Evolutionary conservation across 1,284 basidiomycete species (phyloP).

Genomic region (Irpex sp.): DNA sequence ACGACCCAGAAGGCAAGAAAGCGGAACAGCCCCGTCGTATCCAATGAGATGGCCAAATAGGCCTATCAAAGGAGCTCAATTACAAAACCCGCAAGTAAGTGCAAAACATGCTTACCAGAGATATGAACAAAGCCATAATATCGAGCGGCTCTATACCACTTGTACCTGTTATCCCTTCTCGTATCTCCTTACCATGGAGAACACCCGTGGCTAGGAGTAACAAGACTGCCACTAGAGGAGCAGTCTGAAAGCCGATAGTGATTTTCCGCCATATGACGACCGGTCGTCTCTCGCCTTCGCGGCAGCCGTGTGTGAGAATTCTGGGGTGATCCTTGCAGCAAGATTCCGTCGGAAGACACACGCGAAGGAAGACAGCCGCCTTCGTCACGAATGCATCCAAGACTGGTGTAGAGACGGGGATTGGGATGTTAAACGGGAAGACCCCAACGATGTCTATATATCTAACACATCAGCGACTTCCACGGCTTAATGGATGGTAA

Average conservation of each 20-base stretch:
- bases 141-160: slow-evolving; percentile 87
- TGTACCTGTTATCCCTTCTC: slow-evolving; percentile 66
- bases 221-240: slow-evolving; percentile 76
- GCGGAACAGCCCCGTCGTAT: slow-evolving; percentile 83
- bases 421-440: not conserved
- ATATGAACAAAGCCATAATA: slow-evolving; percentile 89
- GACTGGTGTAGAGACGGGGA: not conserved
- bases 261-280: not conserved
- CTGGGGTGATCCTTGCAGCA: not conserved
- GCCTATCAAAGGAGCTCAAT: slow-evolving; percentile 38
- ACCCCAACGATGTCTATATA: not conserved
- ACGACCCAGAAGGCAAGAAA: slow-evolving; percentile 87
- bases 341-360: not conserved
- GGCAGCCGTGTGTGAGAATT: not conserved
- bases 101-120: slow-evolving; percentile 42
- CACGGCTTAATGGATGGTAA: not conserved
- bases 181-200: slow-evolving; percentile 59
- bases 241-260: slow-evolving; percentile 31
- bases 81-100: not conserved
- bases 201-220: slow-evolving; percentile 74
- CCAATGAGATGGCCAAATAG: slow-evolving; percentile 91
- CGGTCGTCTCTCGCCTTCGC: not conserved
- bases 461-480: not conserved
- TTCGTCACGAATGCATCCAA: not conserved
- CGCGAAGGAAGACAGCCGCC: not conserved